Evolutionary conservation across 306 rosid species (phyloP), one percentile per base, ranked within the genome.

Genomic region (Delonix regia): DNA sequence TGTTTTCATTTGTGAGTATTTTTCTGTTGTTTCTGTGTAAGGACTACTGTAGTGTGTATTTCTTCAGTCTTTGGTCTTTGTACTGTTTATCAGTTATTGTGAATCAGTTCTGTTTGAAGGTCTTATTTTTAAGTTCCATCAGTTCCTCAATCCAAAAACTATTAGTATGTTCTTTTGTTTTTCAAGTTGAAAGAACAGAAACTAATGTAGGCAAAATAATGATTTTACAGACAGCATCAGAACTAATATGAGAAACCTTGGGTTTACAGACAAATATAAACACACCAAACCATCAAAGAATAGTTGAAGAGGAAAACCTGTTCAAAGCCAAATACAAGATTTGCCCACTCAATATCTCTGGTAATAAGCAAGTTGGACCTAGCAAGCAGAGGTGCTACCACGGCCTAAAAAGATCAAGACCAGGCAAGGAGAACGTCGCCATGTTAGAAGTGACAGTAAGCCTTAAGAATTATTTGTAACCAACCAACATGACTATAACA

Each of bases 311-410:
- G 59, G 63, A 68, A 67, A 75, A 94, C 98, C 96, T 95, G 97
- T 84, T 95, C 99, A 81, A 92, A 94, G 64, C 99, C 99, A 76
- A 92, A 61, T 2, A 88, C 87, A 82, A 95, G 97, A 88, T 95
- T 95, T 59, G 97, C 99, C 99, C 99, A 95, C 87, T 95, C 99
- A 21, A 92, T 88, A 83, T 91, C 92, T 87, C 97, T 89, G 63
- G 97, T 89, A 81, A 95, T 87, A 60, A 95, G 90, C 88, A 95
- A 81, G 86, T 91, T 95, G 85, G 99, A 95, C 84, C 99, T 87
- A 44, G 97, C 97, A 87, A 92, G 97, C 78, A 95, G 92, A 64
- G 95, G 97, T 34, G 92, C 92, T 65, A 95, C 90, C 86, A 71
- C 78, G 85, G 81, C 92, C 99, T 95, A 78, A 64, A 28, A 80